Evolutionary conservation across 257 asterid species (phyloP).

Genomic region (Linderniella brevidens): DNA sequence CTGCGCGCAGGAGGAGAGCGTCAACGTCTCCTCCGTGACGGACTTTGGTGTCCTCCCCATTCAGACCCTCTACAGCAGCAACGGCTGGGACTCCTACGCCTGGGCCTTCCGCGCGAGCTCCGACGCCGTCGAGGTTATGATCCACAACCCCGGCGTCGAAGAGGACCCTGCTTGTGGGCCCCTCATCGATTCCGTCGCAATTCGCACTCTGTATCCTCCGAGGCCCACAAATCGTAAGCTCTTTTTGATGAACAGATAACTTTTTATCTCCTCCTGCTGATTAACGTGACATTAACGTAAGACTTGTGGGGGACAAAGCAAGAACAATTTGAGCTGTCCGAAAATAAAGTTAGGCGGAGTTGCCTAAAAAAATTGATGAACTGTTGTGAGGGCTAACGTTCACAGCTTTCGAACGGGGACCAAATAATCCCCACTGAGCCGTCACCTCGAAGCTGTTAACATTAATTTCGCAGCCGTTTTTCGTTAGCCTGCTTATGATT

Average conservation of each 20-base stretch:
- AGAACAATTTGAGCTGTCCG: slow-evolving; percentile 29
- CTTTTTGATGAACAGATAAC: too few relatives aligned
- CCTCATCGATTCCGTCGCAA: slow-evolving; percentile 65
- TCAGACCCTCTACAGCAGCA: slow-evolving; percentile 78
- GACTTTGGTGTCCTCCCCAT: slow-evolving; percentile 71
- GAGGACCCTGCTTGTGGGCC: slow-evolving; percentile 99
- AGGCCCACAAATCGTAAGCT: slow-evolving; percentile 57
- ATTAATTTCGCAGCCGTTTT: too few relatives aligned
- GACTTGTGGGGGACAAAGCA: slow-evolving; percentile 35
- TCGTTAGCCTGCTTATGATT: too few relatives aligned
- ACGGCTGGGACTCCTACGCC: slow-evolving; percentile 89
- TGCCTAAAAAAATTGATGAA: too few relatives aligned
- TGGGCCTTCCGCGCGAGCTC: slow-evolving; percentile 59
- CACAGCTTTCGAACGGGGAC: too few relatives aligned
- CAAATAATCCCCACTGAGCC: too few relatives aligned
- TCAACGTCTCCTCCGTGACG: slow-evolving; percentile 65
- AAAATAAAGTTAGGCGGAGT: slow-evolving; percentile 40
- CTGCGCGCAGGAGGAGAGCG: slow-evolving; percentile 76
- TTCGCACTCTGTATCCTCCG: slow-evolving; percentile 71
- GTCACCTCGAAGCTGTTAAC: too few relatives aligned
- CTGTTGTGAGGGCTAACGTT: too few relatives aligned
- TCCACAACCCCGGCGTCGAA: slow-evolving; percentile 81
- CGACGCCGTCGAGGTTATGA: slow-evolving; percentile 28
- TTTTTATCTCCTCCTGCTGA: too few relatives aligned
- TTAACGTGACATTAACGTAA: slow-evolving; percentile 55